Evolutionary conservation across 345 rosid species (phyloP), one percentile per base, ranked within the genome.

Genomic region (Alliaria petiolata): DNA sequence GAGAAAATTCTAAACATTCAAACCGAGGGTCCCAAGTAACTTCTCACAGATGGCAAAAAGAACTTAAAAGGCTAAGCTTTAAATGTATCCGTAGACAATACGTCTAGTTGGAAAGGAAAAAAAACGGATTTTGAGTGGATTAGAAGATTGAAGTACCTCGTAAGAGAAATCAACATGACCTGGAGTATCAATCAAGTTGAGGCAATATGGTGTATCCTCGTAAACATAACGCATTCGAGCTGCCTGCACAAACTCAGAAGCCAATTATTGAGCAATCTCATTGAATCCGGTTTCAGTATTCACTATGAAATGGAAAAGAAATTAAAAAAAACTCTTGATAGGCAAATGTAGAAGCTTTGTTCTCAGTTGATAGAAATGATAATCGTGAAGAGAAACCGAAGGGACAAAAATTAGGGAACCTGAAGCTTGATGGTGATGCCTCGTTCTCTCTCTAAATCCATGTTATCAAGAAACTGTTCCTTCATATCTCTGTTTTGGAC

Each of bases 91-190:
- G 14, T 62, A 62, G 36, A 51, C 17, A 51, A n/a, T 20, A 52
- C 12, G 57, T 36, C 44, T 34, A 8, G 42, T 43, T 40, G 51
- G 62, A 53, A 66, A 39, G 53, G 43, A n/a, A n/a, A 10, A 40
- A 25, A 40, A 25, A n/a, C 3, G 42, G 17, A 8, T 22, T 19
- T 6, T 2, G 19, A n/a, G 31, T 40, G 46, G 51, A 38, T 30
- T n/a, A 50, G 46, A 51, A 49, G 58, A 68, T 40, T 52, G 8
- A 25, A 53, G 60, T 85, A 90, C 98, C 97, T 95, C 97, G 61
- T 95, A 95, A 45, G 97, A 89, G 82, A 95, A 95, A 82, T 95
- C 99, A 30, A 95, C 96, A 72, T 91, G 99, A 11, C 99, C 97
- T 4, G 99, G 97, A 57, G 99, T 95, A 76, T 95, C 99, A 68